Conservation (phyloP, 768 basidiomycete species). For the Leccinum truebloodii region DNA sequence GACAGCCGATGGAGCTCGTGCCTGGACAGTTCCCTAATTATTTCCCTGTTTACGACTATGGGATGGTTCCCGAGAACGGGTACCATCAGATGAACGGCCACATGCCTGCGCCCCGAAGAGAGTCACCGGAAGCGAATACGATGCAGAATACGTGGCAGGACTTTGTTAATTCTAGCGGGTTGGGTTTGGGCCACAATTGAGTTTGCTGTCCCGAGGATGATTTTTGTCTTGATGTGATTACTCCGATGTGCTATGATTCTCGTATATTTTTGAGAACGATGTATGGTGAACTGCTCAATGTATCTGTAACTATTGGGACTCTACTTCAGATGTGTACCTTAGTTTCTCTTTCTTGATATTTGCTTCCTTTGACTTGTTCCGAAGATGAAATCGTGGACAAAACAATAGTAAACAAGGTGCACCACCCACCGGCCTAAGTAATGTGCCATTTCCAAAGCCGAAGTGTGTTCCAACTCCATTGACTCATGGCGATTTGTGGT, state of each 20-base stretch:
- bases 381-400: not conserved
- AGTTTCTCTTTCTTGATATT: not conserved
- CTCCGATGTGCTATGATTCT: conserved; percentile 9
- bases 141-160: conserved; percentile 67
- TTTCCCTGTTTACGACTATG: conserved; percentile 78
- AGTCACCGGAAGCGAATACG: conserved; percentile 57
- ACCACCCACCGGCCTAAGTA: conserved; percentile 3
- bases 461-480: not conserved
- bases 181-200: conserved; percentile 19
- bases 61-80: conserved; percentile 34
- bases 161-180: conserved; percentile 45
- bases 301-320: conserved; percentile 23
- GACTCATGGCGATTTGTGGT: conserved; percentile 57
- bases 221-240: conserved; percentile 10
- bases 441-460: not conserved
- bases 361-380: not conserved
- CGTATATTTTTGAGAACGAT: conserved; percentile 12
- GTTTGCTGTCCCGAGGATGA: not conserved
- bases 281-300: conserved; percentile 8
- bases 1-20: conserved; percentile 35
- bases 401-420: conserved; percentile 26
- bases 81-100: conserved; percentile 41
- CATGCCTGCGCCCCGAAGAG: conserved; percentile 36
- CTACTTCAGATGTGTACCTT: conserved; percentile 15
- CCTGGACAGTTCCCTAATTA: conserved; percentile 58